A percentile compares a stretch with the other conserved stretches of the same genome.
These are phyloP conservation scores for Candida odintsovae DNA, from an alignment of 805 yeast species.

Conservation along the genomic window DNA sequence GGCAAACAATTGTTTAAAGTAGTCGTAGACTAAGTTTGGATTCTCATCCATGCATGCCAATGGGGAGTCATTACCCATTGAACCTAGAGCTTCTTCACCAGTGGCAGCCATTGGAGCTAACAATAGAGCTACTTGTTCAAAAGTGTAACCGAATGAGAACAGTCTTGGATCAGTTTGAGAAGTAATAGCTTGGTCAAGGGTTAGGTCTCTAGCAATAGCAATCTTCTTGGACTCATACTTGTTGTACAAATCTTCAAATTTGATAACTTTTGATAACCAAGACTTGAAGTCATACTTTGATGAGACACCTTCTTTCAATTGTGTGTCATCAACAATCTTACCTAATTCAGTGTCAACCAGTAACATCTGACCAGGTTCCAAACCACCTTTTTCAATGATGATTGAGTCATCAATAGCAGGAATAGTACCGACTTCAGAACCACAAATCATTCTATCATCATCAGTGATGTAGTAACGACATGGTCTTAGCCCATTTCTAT, in stretches of 20 bases:
- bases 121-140: slow-evolving; percentile 79
- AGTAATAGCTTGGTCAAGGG: slow-evolving; percentile 25
- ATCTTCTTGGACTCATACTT: slow-evolving; percentile 38
- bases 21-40: slow-evolving; percentile 86
- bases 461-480: slow-evolving; percentile 95
- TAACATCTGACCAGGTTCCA: slow-evolving; percentile 94
- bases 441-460: slow-evolving; percentile 94
- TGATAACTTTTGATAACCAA: slow-evolving; percentile 85
- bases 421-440: slow-evolving; percentile 96
- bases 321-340: slow-evolving; percentile 87
- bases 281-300: slow-evolving; percentile 85
- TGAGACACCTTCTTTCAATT: slow-evolving; percentile 75
- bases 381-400: slow-evolving; percentile 84
- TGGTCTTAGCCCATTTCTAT: slow-evolving; percentile 96
- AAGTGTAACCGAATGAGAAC: slow-evolving; percentile 87
- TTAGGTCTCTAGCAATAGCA: slow-evolving; percentile 14
- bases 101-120: slow-evolving; percentile 90
- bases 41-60: slow-evolving; percentile 91
- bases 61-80: slow-evolving; percentile 98
- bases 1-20: slow-evolving; percentile 93
- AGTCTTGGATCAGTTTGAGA: slow-evolving; percentile 78
- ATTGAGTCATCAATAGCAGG: slow-evolving; percentile 72
- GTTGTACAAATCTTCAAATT: slow-evolving; percentile 66
- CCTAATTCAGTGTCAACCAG: slow-evolving; percentile 93
- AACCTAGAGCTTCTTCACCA: slow-evolving; percentile 93